Base-by-base conservation (phyloP, 495 filamentous ascomycete genomes). In the Talaromyces proteolyticus region DNA sequence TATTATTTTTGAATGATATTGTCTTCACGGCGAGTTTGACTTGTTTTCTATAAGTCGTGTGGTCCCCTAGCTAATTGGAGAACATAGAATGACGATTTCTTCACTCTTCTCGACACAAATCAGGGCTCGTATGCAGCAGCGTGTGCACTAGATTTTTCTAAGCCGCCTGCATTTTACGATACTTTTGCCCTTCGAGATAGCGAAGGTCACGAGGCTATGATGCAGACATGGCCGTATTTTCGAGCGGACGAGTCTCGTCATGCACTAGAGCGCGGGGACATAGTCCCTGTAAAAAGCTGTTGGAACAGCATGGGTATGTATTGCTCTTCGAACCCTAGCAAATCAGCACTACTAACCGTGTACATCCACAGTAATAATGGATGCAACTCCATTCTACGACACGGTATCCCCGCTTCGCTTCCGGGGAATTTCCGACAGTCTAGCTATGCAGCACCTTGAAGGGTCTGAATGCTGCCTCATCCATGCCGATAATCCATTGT, bases 391-490 rank as follows among this genome's bases (percentile, higher is more conserved):
- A n/a, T 43, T 43, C 25, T 51, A 55, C 2, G 21, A 50, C 36
- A 42, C 1, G 18, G 44, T 26, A n/a, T n/a, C 29, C 1, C 73
- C 76, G 29, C 70, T 85, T 7, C 63, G 67, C 24, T 94, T 92
- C 62, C 82, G 89, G 34, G 87, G 84, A 21, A 77, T 91, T 43
- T 59, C 79, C 0, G 88, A 92, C 53, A 74, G 64, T 1, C 78
- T 94, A 6, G 87, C 88, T 0, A 55, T 65, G 2, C 60, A 63
- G 2, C 88, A 91, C 58, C 68, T 94, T 40, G 89, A 92, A 58
- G 89, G 74, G 22, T 87, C 82, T 4, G 89, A 94, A 61, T 91
- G 88, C 66, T 94, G 89, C 62, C 75, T 92, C 11, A 85, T 92
- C 21, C 89, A 92, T 58, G 79, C 78, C 3, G 89, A 92, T 57